These are phyloP conservation scores for Colletotrichum sp. DNA, from an alignment of 2,329 filamentous ascomycete genomes.

Conservation along the genomic window DNA sequence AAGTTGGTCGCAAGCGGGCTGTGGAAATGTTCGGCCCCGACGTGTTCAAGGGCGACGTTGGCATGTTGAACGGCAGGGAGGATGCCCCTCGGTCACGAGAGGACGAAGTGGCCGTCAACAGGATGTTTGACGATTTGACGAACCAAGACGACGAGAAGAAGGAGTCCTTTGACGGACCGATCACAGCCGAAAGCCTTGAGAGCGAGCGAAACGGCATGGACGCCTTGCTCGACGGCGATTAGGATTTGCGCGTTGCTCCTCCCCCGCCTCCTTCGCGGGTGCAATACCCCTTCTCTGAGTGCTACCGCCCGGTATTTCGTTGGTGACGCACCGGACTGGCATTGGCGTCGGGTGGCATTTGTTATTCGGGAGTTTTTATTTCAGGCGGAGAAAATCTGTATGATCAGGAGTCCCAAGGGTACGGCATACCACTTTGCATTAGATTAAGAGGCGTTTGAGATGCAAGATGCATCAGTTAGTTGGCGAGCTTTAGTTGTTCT, in stretches of 20 bases:
- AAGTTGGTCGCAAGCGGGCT: conserved; percentile 53
- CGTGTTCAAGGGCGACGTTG: conserved; percentile 44
- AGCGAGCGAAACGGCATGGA: conserved; percentile 53
- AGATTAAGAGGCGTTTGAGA: conserved; percentile 15
- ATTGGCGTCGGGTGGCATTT: neutral
- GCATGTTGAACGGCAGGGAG: conserved; percentile 21
- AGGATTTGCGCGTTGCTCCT: conserved; percentile 10
- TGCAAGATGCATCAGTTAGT: neutral
- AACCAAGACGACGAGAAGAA: conserved; percentile 57
- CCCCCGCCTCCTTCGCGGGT: neutral
- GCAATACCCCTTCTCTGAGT: neutral
- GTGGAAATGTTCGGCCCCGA: conserved; percentile 56
- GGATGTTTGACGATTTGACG: conserved; percentile 62
- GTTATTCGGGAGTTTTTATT: neutral
- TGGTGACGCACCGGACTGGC: neutral
- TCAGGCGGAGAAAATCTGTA: neutral
- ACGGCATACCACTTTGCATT: conserved; percentile 20
- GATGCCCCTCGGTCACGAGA: conserved; percentile 31
- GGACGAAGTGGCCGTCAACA: conserved; percentile 54
- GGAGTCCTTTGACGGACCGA: conserved; percentile 33
- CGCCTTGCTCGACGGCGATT: conserved; percentile 49
- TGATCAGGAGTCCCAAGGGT: neutral
- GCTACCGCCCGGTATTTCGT: neutral
- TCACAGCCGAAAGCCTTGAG: conserved; percentile 49
- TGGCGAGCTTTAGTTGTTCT: neutral